Evolutionary conservation across 306 rosid species (phyloP), one percentile per base, ranked within the genome.

Genomic region (Corylus americana): DNA sequence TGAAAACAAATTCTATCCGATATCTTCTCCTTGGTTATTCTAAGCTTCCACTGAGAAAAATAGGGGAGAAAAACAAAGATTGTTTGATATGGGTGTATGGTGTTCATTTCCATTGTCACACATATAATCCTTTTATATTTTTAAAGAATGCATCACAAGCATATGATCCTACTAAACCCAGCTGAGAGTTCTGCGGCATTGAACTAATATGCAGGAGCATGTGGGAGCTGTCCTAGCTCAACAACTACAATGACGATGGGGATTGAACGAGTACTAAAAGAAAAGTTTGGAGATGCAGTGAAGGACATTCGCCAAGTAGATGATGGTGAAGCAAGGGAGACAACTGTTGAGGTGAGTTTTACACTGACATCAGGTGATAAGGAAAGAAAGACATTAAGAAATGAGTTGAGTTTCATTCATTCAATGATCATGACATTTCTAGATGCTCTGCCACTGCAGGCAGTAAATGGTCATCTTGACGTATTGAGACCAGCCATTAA

Each of bases 211-310:
- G 76, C 83, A 91, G 99, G 99, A 81, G 99, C 98, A 0, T 93
- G 99, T 70, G 96, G 88, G 61, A 91, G 96, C 83, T 96, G 98
- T 80, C 99, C 98, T 0, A 93, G 96, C 91, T 96, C 99, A 14
- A 95, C 98, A 8, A 95, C 97, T 13, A 95, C 99, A 3, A 91
- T 96, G 99, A 90, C 82, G 70, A 93, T 93, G 99, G 98, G 98
- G 22, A 95, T 91, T n/a, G 98, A 95, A 57, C 92, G 98, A 5
- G 98, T 91, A 47, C 89, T 93, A 0, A 95, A 93, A 84, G 99
- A 96, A 16, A 96, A 93, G 84, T 96, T 96, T 45, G 98, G 99
- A 5, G 97, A 93, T 48, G 84, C 91, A 0, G 79, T 96, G 20
- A 90, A 83, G 86, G 94, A 93, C 35, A 89, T 93, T 17, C 85